Percentiles rank a stretch among this genome's conserved stretches.
Conservation (phyloP, 345 rosid genomes). For the Moringa oleifera region DNA sequence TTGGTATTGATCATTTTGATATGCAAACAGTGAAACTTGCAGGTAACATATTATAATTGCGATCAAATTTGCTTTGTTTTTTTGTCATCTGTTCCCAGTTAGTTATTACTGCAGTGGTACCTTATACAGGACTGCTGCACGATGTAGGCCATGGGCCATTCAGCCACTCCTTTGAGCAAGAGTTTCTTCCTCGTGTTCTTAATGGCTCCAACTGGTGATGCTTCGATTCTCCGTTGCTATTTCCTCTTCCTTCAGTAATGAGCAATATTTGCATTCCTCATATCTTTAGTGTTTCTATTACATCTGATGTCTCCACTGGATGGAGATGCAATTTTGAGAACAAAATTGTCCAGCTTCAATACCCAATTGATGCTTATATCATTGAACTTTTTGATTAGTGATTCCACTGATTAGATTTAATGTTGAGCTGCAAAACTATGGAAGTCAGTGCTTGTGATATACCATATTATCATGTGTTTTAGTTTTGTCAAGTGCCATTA, state of each 20-base stretch:
- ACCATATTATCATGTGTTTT: neutral
- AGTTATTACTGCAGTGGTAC: slow-evolving; percentile 3
- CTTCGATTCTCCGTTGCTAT: neutral
- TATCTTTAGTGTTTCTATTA: slow-evolving; percentile 4
- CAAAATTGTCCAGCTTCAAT: neutral
- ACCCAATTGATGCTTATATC: neutral
- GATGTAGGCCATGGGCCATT: slow-evolving; percentile 88
- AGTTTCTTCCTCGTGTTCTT: slow-evolving; percentile 53
- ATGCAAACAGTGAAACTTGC: slow-evolving; percentile 83
- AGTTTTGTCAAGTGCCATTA: neutral
- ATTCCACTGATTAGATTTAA: neutral
- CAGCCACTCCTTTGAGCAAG: slow-evolving; percentile 64
- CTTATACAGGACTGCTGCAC: slow-evolving; percentile 55
- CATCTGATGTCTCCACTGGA: neutral
- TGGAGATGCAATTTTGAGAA: neutral
- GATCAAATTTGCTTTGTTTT: neutral
- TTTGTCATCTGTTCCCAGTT: neutral
- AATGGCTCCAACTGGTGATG: slow-evolving; percentile 39
- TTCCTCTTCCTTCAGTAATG: neutral
- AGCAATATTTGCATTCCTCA: neutral
- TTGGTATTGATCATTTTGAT: slow-evolving; percentile 72
- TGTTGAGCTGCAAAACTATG: neutral
- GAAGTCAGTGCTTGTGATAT: neutral
- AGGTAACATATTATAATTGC: slow-evolving; percentile 26
- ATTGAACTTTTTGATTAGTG: too few relatives aligned